Evolutionary conservation across 345 rosid genomes (phyloP).

Genomic region (Melaleuca alternifolia): DNA sequence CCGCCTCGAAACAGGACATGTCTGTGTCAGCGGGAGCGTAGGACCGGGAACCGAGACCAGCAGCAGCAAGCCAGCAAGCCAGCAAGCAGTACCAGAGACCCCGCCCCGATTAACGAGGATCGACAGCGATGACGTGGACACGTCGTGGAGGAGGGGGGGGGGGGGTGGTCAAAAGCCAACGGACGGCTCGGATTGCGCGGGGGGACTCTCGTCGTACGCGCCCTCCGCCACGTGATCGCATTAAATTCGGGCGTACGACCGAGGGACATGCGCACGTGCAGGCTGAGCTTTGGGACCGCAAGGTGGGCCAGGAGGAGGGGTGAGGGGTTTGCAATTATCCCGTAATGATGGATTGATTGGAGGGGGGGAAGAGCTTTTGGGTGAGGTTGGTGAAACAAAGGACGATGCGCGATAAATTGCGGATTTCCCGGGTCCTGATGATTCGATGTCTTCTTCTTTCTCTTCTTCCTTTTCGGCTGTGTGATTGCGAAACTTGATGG

Average conservation of each 20-base stretch:
- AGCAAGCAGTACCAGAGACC: neutral
- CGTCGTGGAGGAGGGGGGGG: neutral
- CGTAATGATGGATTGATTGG: neutral
- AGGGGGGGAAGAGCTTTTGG: neutral
- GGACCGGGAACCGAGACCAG: constrained; percentile 11
- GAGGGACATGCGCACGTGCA: neutral
- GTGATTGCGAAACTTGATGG: neutral
- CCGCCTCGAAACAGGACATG: constrained; percentile 34
- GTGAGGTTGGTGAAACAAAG: neutral
- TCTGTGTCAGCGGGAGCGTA: constrained; percentile 50
- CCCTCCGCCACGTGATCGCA: neutral
- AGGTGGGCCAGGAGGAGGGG: too few relatives aligned
- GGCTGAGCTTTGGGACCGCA: neutral
- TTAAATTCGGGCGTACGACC: neutral
- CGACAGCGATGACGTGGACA: neutral
- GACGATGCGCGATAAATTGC: neutral
- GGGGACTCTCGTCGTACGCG: neutral
- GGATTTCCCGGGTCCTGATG: neutral
- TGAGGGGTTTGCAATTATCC: neutral
- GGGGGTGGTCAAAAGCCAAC: neutral
- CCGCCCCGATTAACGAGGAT: neutral
- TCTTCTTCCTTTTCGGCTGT: fast-evolving
- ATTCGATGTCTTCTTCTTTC: neutral
- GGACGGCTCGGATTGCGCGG: constrained; percentile 7
- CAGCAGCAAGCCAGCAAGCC: neutral